Conservation (phyloP, 2,329 filamentous ascomycete genomes). For the Fusarium sororula region DNA sequence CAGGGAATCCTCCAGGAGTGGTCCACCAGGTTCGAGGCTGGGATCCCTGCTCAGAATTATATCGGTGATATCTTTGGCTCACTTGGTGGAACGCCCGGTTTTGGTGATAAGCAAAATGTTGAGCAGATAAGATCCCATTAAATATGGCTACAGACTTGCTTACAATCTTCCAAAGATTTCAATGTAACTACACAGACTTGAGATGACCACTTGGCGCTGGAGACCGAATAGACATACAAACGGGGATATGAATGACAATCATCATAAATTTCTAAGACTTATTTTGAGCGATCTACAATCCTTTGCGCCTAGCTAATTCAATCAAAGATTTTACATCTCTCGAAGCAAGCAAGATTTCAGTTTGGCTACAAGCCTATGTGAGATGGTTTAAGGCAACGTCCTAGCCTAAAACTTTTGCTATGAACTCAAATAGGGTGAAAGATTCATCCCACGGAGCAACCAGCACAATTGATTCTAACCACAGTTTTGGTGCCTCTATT, state of each 20-base stretch:
- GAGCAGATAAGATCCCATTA: background rate
- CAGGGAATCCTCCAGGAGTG: slow-evolving; percentile 19
- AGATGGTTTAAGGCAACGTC: slow-evolving; percentile 79
- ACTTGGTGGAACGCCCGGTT: slow-evolving; percentile 24
- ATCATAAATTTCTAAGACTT: too few relatives aligned
- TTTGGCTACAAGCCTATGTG: too few relatives aligned
- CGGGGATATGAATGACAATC: too few relatives aligned
- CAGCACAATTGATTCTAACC: background rate
- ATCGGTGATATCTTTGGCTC: slow-evolving; percentile 35
- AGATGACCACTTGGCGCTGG: background rate
- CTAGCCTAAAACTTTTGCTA: slow-evolving; percentile 53
- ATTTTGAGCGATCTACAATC: too few relatives aligned
- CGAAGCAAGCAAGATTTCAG: background rate
- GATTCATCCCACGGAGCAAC: background rate
- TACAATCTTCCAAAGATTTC: background rate
- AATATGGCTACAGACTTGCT: too few relatives aligned
- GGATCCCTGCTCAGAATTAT: slow-evolving; percentile 14
- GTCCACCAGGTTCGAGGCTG: slow-evolving; percentile 17
- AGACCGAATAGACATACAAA: background rate
- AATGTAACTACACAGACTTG: background rate
- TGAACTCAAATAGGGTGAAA: background rate
- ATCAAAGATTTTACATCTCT: too few relatives aligned
- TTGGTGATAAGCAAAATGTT: slow-evolving; percentile 8
- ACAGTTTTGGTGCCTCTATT: background rate
- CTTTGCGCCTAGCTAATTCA: too few relatives aligned